Percentiles rank a stretch among this genome's conserved stretches.
phyloP scores from a whole-genome alignment of 768 basidiomycete genomes.

The Vararia minispora region DNA sequence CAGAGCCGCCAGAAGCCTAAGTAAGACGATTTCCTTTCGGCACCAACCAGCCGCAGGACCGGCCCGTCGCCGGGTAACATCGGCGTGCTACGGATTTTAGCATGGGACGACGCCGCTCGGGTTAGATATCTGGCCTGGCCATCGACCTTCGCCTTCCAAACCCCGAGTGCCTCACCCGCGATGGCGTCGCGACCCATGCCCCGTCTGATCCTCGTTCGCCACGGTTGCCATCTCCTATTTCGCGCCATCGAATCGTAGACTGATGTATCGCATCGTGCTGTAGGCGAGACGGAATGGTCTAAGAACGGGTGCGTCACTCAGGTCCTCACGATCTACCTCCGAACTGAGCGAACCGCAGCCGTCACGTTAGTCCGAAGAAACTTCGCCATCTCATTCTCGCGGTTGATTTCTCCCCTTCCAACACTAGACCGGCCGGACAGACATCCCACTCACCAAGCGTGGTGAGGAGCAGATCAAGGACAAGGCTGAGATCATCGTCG shows the following conservation, averaged over 20 bases:
- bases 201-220: constrained; percentile 42
- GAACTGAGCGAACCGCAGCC: constrained; percentile 25
- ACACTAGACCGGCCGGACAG: constrained; percentile 69
- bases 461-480: constrained; percentile 64
- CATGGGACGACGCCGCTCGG: too few species aligned
- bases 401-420: constrained; percentile 5
- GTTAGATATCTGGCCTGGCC: too few species aligned
- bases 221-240: constrained; percentile 24
- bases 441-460: constrained; percentile 75
- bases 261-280: not conserved
- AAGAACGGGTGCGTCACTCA: constrained; percentile 54
- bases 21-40: too few species aligned
- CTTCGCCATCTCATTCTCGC: not conserved
- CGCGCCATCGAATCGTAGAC: not conserved
- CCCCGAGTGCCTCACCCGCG: not conserved
- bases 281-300: constrained; percentile 94
- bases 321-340: constrained; percentile 3
- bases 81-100: too few species aligned
- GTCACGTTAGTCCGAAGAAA: constrained; percentile 38
- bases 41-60: too few species aligned
- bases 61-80: too few species aligned
- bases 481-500: constrained; percentile 58
- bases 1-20: too few species aligned
- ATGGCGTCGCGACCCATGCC: constrained; percentile 25
- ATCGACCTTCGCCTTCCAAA: too few species aligned